These are phyloP conservation scores for Pichiaceae sp. DNA, from an alignment of 1,139 yeast genomes.

Conservation along the genomic window DNA sequence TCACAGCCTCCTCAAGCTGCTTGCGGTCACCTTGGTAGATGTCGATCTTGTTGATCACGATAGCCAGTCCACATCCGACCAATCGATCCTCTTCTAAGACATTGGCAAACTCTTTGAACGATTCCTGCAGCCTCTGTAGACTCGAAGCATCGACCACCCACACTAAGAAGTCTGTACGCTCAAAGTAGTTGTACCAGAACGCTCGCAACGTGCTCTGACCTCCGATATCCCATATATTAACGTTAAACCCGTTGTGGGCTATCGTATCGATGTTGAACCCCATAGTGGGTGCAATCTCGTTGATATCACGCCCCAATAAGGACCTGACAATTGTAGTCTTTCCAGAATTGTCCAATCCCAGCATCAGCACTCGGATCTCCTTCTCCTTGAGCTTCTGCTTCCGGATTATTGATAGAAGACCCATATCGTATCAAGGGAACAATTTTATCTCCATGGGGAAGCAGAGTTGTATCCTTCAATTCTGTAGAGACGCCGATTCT, in stretches of 20 bases:
- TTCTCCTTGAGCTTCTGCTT: constrained; percentile 77
- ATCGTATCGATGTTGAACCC: constrained; percentile 52
- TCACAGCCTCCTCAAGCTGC: constrained; percentile 17
- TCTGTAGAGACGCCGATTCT: neutral
- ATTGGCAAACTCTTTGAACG: constrained; percentile 52
- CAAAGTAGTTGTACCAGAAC: constrained; percentile 90
- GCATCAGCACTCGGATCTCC: constrained; percentile 64
- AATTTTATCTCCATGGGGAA: neutral
- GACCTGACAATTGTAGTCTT: constrained; percentile 71
- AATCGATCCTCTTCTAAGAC: constrained; percentile 62
- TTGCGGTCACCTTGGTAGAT: constrained; percentile 14
- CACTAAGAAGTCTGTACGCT: constrained; percentile 71
- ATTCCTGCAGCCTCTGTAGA: constrained; percentile 55
- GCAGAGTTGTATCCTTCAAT: neutral
- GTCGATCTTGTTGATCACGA: constrained; percentile 23
- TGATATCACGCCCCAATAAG: constrained; percentile 31
- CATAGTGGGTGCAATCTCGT: constrained; percentile 48
- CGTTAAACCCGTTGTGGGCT: constrained; percentile 36
- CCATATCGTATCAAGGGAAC: constrained; percentile 23
- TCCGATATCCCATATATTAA: constrained; percentile 80
- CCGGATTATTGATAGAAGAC: constrained; percentile 69
- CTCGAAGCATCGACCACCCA: constrained; percentile 86
- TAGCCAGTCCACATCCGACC: constrained; percentile 52
- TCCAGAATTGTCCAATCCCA: constrained; percentile 88
- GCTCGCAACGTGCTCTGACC: constrained; percentile 74